Evolutionary conservation across 768 basidiomycete species (phyloP).

Genomic region (Chalciporus sphaerocephalus): DNA sequence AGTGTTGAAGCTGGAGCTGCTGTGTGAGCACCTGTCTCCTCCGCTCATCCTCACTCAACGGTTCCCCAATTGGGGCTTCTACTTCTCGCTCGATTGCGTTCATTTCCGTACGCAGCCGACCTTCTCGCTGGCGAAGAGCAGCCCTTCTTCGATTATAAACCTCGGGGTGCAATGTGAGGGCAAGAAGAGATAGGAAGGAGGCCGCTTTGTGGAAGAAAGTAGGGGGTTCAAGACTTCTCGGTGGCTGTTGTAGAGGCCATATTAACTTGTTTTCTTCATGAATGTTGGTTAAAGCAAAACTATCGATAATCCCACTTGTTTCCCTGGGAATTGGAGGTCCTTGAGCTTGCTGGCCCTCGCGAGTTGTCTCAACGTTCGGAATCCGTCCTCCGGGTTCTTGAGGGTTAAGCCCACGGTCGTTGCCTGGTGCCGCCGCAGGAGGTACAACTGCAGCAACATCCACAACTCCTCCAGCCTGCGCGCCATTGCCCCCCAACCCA

Average conservation of each 20-base stretch:
- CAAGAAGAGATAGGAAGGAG: slow-evolving; percentile 53
- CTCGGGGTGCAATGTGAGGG: slow-evolving; percentile 66
- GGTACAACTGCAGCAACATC: slow-evolving; percentile 25
- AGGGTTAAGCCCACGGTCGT: slow-evolving; percentile 15
- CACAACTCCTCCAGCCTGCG: slow-evolving; percentile 13
- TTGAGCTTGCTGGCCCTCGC: slow-evolving; percentile 17
- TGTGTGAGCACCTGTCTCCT: slow-evolving; percentile 31
- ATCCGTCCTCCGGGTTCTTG: slow-evolving; percentile 11
- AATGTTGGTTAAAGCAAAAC: slow-evolving; percentile 55
- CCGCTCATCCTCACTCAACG: slow-evolving; percentile 31
- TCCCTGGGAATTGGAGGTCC: slow-evolving; percentile 31
- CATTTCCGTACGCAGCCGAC: slow-evolving; percentile 62
- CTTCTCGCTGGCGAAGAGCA: slow-evolving; percentile 59
- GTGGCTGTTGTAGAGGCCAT: slow-evolving; percentile 33
- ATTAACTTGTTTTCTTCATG: slow-evolving; percentile 48
- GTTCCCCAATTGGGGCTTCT: slow-evolving; percentile 28
- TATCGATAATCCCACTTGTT: slow-evolving; percentile 40
- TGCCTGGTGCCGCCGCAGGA: slow-evolving; percentile 13
- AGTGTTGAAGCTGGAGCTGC: slow-evolving; percentile 46
- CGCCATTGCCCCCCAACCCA: slow-evolving; percentile 22
- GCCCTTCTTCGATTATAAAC: slow-evolving; percentile 65
- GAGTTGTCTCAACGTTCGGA: slow-evolving; percentile 16
- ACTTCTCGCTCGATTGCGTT: slow-evolving; percentile 32
- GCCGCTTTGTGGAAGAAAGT: slow-evolving; percentile 44
- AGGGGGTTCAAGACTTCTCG: slow-evolving; percentile 37